Evolutionary conservation across 768 basidiomycete species (phyloP), one percentile per base, ranked within the genome.

Genomic region (Wakefieldia striispora): DNA sequence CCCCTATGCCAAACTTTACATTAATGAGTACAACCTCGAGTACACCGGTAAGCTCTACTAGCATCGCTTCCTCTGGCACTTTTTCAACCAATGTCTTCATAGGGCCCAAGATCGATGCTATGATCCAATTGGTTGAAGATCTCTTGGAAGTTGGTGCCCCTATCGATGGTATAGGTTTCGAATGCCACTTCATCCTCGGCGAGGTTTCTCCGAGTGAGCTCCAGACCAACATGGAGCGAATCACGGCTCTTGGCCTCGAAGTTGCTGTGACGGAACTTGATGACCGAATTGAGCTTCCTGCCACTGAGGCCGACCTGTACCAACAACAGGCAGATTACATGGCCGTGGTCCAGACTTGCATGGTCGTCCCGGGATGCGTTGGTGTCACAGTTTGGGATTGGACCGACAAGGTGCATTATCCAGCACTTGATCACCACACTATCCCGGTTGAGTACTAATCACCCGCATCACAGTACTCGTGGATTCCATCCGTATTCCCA

Each of bases 211-310:
- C 73, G 3, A 51, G 58, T n/a, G 50, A 68, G 11, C 62, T 86
- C 42, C 68, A 75, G 47, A 62, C 71, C 3, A 78, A 79, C 50
- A 66, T 84, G 47, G 60, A 75, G 51, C 70, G 75, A 43, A 78
- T 86, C 60, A 74, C 78, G 12, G 75, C 75, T 11, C 76, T 84
- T 23, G 83, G 85, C 4, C 69, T 86, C 37, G 84, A 86, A 56
- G 79, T 85, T 21, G 83, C 83, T 10, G 77, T 85, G 55, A 86
- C 84, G 3, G 84, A 85, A 60, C 75, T 86, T 41, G 84, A 86
- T 59, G 81, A 81, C 57, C 73, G 83, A 42, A 81, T 83, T 72
- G 72, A 72, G 8, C 56, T 53, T 11, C 83, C 82, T 13, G 73
- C 69, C 12, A 81, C 80, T 3, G 54, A 63, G 8, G 75, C 75